phyloP scores from a whole-genome alignment of 2,329 filamentous ascomycete genomes.

The Colletotrichum sp. region DNA sequence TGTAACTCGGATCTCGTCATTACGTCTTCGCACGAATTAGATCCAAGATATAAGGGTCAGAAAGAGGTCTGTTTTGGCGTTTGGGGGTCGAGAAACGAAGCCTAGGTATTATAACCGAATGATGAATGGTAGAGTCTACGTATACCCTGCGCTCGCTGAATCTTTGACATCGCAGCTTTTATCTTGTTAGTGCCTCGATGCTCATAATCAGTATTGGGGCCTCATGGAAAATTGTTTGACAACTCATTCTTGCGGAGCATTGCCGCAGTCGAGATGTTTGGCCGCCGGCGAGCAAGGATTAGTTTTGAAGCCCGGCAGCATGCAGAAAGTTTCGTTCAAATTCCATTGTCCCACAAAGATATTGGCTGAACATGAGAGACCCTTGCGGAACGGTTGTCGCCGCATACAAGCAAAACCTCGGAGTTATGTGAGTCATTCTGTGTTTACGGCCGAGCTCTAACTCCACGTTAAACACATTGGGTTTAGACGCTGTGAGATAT shows the following conservation, averaged over 20 bases:
- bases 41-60: neutral
- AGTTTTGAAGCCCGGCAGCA: neutral
- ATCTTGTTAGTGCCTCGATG: neutral
- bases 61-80: neutral
- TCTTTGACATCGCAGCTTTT: neutral
- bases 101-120: neutral
- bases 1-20: neutral
- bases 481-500: neutral
- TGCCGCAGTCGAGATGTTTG: neutral
- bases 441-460: neutral
- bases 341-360: fast-evolving
- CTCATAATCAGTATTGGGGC: neutral
- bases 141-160: neutral
- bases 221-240: too few relatives aligned
- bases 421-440: neutral
- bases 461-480: neutral
- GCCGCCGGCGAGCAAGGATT: neutral
- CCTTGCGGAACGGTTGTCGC: neutral
- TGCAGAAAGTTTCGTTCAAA: neutral
- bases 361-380: neutral
- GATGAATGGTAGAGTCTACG: neutral
- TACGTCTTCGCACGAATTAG: neutral
- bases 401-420: neutral
- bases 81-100: neutral
- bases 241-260: neutral